These are phyloP conservation scores for Bruguiera parviflora DNA, from an alignment of 345 rosid species.

Conservation along the genomic window DNA sequence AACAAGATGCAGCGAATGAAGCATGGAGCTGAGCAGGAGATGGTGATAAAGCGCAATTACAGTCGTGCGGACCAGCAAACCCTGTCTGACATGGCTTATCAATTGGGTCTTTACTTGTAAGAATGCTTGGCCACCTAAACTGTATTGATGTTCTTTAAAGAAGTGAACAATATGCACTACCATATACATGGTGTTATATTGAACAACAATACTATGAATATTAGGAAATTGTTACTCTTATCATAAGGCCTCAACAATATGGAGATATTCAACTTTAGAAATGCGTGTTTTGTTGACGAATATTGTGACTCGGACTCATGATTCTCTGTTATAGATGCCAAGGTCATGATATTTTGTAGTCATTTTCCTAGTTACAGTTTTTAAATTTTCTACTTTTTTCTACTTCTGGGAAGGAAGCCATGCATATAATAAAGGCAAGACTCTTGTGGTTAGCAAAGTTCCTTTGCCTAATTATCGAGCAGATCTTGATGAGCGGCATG, in stretches of 20 bases:
- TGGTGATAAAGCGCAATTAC: slow-evolving; percentile 63
- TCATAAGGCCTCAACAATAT: no score
- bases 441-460: slow-evolving; percentile 88
- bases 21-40: slow-evolving; percentile 63
- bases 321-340: no score
- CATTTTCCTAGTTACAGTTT: not conserved
- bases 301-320: not conserved
- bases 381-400: slow-evolving; percentile 20
- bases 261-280: no score
- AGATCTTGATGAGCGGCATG: slow-evolving; percentile 92
- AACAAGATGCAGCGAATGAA: slow-evolving; percentile 71
- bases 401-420: slow-evolving; percentile 70
- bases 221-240: not conserved
- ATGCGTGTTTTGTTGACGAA: not conserved
- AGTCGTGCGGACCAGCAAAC: slow-evolving; percentile 70
- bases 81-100: slow-evolving; percentile 66
- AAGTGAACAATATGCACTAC: no score
- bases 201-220: not conserved
- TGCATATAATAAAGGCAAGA: slow-evolving; percentile 87
- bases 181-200: no score
- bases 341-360: not conserved
- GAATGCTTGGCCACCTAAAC: slow-evolving; percentile 19
- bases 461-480: slow-evolving; percentile 87
- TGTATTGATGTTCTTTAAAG: no score
- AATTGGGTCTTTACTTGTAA: slow-evolving; percentile 85